phyloP scores from a whole-genome alignment of 2,329 filamentous ascomycete genomes.

The Fonsecaea pedrosoi region DNA sequence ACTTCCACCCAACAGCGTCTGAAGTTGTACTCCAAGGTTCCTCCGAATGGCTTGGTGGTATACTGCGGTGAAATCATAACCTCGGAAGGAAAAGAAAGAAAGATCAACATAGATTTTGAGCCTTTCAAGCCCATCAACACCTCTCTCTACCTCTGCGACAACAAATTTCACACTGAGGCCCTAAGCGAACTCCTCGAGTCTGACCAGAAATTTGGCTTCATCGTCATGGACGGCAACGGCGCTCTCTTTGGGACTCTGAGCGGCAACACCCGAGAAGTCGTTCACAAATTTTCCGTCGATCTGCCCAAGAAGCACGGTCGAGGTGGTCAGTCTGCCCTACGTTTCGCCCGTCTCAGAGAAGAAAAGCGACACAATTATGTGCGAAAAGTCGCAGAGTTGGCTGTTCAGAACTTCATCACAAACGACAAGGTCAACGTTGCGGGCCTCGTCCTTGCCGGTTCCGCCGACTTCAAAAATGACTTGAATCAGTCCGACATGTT shows the following conservation, averaged over 20 bases:
- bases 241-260: conserved; percentile 95
- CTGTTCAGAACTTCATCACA: conserved; percentile 98
- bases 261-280: conserved; percentile 93
- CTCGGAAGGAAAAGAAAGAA: conserved; percentile 95
- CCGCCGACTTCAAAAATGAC: conserved; percentile 99
- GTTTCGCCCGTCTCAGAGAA: conserved; percentile 98
- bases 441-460: conserved; percentile 92
- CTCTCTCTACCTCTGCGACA: conserved; percentile 98
- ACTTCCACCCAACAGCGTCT: conserved; percentile 98
- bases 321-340: conserved; percentile 98
- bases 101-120: conserved; percentile 99
- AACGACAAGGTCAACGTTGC: conserved; percentile 98
- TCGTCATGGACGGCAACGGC: conserved; percentile 99
- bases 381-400: conserved; percentile 95
- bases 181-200: conserved; percentile 96
- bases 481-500: conserved; percentile 98
- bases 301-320: conserved; percentile 99
- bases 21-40: conserved; percentile 99
- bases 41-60: conserved; percentile 94
- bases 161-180: conserved; percentile 99
- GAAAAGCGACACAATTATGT: conserved; percentile 99
- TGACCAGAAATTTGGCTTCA: conserved; percentile 99
- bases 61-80: conserved; percentile 99
- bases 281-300: conserved; percentile 99
- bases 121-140: conserved; percentile 99